Conservation (phyloP, 2,329 filamentous ascomycete genomes). For the Rhexocercosporidium sp. region DNA sequence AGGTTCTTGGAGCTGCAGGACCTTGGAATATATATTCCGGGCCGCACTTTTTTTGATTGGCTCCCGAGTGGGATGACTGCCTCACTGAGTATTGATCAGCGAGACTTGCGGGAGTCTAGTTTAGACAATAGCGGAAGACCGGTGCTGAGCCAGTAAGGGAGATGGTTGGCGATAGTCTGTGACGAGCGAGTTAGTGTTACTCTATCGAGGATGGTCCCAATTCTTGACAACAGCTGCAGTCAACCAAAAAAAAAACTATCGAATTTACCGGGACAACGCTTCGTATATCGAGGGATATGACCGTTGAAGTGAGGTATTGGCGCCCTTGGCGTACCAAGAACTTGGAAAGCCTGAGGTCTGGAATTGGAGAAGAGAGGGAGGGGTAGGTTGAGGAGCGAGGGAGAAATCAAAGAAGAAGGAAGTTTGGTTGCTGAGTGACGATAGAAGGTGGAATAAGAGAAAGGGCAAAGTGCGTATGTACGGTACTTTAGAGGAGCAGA, state of each 20-base stretch:
- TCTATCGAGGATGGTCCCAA: neutral
- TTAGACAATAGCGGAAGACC: neutral
- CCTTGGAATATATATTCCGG: slow-evolving; percentile 1
- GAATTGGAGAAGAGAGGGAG: neutral
- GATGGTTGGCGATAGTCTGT: slow-evolving; percentile 8
- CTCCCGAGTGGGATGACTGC: neutral
- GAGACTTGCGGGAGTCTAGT: neutral
- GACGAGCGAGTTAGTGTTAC: neutral
- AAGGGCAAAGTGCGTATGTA: neutral
- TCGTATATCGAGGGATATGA: neutral
- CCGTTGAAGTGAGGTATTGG: neutral
- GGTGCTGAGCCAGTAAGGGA: slow-evolving; percentile 2
- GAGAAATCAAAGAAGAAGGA: neutral
- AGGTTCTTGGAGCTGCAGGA: neutral
- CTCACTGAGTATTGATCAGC: neutral
- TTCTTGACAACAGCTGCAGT: slow-evolving; percentile 3
- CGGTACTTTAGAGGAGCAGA: neutral
- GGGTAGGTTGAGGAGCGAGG: neutral
- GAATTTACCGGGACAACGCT: neutral
- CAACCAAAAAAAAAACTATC: neutral
- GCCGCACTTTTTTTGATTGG: slow-evolving; percentile 6
- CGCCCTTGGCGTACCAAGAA: slow-evolving; percentile 7
- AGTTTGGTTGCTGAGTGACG: neutral
- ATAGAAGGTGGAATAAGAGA: neutral
- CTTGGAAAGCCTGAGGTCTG: neutral